Percentiles rank a stretch among this genome's conserved stretches.
phyloP scores from a whole-genome alignment of 345 rosid genomes.

The Jatropha curcas region DNA sequence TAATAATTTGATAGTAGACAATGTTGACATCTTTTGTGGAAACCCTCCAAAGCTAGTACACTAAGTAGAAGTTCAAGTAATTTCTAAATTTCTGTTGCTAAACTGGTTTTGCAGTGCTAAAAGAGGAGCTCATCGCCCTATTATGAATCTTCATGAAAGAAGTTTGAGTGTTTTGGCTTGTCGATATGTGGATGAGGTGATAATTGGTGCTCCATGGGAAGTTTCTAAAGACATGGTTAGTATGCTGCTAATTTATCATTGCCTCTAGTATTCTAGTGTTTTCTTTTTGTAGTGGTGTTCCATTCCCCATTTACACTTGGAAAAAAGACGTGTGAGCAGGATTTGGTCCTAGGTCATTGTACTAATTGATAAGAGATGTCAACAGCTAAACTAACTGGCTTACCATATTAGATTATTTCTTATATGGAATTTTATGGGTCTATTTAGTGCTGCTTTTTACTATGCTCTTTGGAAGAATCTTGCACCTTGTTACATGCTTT shows the following conservation, averaged over 20 bases:
- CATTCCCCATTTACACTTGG: neutral
- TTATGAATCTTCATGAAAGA: constrained; percentile 83
- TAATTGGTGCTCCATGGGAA: constrained; percentile 78
- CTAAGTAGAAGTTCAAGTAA: constrained; percentile 1
- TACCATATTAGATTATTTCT: neutral
- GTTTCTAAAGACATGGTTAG: constrained; percentile 72
- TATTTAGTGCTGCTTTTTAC: neutral
- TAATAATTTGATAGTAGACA: neutral
- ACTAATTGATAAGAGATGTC: neutral
- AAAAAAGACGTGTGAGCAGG: neutral
- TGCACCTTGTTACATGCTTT: neutral
- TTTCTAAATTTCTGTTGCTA: neutral
- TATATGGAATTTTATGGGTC: neutral
- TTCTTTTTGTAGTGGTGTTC: neutral
- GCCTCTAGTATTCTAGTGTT: neutral
- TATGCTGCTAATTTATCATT: constrained; percentile 10
- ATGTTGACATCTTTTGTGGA: neutral
- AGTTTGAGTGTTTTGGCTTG: constrained; percentile 78
- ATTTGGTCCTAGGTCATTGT: neutral
- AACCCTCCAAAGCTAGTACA: neutral
- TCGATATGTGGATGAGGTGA: constrained; percentile 76
- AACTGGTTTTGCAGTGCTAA: constrained; percentile 50
- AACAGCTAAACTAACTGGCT: neutral
- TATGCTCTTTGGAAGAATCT: neutral
- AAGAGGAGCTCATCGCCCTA: constrained; percentile 72